Percentiles rank a stretch among this genome's conserved stretches.
Conservation (phyloP, 208 protist species). For the Perkinsela sp. region DNA sequence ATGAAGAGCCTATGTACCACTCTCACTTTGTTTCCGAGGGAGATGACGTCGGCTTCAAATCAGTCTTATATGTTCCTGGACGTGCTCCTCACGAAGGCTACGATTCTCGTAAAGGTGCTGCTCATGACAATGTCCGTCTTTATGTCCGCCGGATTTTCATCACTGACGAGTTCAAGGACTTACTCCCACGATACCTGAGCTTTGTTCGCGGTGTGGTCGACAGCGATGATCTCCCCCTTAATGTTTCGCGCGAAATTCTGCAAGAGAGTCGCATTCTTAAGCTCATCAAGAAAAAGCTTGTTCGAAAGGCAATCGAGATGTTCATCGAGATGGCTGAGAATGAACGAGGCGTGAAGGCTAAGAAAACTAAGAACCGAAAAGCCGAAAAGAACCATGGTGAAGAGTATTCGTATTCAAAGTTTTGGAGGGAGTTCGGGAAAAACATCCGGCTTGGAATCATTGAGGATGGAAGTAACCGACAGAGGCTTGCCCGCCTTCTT, state of each 20-base stretch:
- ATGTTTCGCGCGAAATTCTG: slow-evolving; percentile 95
- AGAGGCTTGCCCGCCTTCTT: slow-evolving; percentile 81
- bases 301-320: slow-evolving; percentile 71
- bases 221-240: slow-evolving; percentile 95
- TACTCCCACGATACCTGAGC: slow-evolving; percentile 72
- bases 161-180: slow-evolving; percentile 82
- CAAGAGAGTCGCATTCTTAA: slow-evolving; percentile 81
- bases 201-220: slow-evolving; percentile 93
- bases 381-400: slow-evolving; percentile 10
- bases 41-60: slow-evolving; percentile 77
- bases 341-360: slow-evolving; percentile 16
- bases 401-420: slow-evolving; percentile 52
- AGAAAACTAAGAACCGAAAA: slow-evolving; percentile 4
- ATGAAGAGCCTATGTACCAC: slow-evolving; percentile 68
- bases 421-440: slow-evolving; percentile 79
- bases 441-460: slow-evolving; percentile 89
- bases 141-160: slow-evolving; percentile 97
- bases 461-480: slow-evolving; percentile 81
- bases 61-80: slow-evolving; percentile 86
- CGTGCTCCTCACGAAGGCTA: slow-evolving; percentile 60
- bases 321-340: slow-evolving; percentile 64
- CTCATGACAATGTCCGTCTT: slow-evolving; percentile 55
- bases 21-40: slow-evolving; percentile 91
- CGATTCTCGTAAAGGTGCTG: slow-evolving; percentile 19
- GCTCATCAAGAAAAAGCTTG: slow-evolving; percentile 91